phyloP scores from a whole-genome alignment of 2,329 filamentous ascomycete species.

The Nigrospora osmanthi region DNA sequence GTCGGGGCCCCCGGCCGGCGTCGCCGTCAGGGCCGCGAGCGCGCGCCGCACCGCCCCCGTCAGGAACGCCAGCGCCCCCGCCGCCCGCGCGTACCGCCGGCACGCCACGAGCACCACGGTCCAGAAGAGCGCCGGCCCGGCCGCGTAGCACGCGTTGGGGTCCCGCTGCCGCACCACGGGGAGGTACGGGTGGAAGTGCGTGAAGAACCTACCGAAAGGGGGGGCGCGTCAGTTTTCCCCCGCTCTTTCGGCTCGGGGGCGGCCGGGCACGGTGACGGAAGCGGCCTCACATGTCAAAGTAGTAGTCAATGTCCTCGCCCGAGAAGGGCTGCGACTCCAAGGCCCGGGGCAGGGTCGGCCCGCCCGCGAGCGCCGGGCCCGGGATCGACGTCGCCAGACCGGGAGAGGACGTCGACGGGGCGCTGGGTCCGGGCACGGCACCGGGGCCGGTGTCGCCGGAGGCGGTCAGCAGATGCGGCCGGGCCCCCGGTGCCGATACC shows the following conservation, averaged over 20 bases:
- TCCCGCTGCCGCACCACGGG: constrained; percentile 41
- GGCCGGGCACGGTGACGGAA: neutral
- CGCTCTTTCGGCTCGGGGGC: neutral
- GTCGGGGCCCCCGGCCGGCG: too few species aligned
- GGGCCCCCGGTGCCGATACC: too few species aligned
- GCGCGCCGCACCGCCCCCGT: constrained; percentile 38
- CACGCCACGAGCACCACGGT: constrained; percentile 41
- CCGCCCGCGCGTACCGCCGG: constrained; percentile 38
- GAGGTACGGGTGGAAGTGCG: constrained; percentile 43
- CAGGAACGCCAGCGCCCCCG: constrained; percentile 33
- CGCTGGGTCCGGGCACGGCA: constrained; percentile 6
- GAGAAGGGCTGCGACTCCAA: constrained; percentile 39
- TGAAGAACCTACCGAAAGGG: constrained; percentile 45
- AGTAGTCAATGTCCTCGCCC: constrained; percentile 45
- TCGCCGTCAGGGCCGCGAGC: constrained; percentile 34
- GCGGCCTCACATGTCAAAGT: constrained; percentile 39
- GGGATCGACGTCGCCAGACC: constrained; percentile 17
- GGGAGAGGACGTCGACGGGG: constrained; percentile 17
- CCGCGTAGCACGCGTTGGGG: constrained; percentile 41
- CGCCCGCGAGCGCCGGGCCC: constrained; percentile 8
- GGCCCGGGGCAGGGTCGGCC: constrained; percentile 28
- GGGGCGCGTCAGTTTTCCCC: too few species aligned
- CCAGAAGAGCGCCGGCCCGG: constrained; percentile 45
- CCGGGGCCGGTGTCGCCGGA: constrained; percentile 4
- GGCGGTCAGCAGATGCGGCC: neutral